Base-by-base conservation (phyloP, 257 asterid genomes). In the Salvia miltiorrhiza region DNA sequence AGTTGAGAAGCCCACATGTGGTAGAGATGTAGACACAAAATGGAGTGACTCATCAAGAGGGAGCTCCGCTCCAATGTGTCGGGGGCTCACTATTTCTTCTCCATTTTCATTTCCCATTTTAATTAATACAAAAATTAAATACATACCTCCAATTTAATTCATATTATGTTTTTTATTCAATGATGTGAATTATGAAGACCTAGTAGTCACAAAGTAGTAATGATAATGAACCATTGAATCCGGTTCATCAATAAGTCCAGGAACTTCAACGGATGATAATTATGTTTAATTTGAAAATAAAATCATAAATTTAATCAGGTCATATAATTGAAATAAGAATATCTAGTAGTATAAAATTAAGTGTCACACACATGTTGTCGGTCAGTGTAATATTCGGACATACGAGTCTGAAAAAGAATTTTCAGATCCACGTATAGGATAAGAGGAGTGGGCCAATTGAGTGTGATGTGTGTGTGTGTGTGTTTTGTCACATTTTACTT, bases 1-100 rank as follows among this genome's bases (percentile, higher is more conserved):
- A 28, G 26, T 9, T 3, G 39, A 59, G 69, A 63, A 73, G 59
- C 16, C 57, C 77, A 74, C 83, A 65, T 70, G 72, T 70, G 74
- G 10, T 24, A 53, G 47, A 59, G 56, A 55, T 63, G 24, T 9
- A 52, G 20, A 64, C 35, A 54, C 60, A 54, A 54, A 54, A 24
- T 53, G 32, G 32, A 50, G 28, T 69, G 72, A 49, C 12, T 17
- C 28, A 21, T 53, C 17, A 53, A 17, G 71, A 52, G 60, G 65
- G 69, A 52, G 77, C 70, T 56, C 81, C 81, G 61, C 37, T 75
- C 80, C 80, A 66, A 60, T 60, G 48, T 72, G 83, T 79, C 80
- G 80, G 74, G 70, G 35, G 4, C 33, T 50, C 57, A 21, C 32
- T 21, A 49, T 12, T 19, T 49, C 14, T 49, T 49, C 6, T 52